Base-by-base conservation (phyloP, 192 early-diverging fungal species). In the Umbelopsis isabellina region DNA sequence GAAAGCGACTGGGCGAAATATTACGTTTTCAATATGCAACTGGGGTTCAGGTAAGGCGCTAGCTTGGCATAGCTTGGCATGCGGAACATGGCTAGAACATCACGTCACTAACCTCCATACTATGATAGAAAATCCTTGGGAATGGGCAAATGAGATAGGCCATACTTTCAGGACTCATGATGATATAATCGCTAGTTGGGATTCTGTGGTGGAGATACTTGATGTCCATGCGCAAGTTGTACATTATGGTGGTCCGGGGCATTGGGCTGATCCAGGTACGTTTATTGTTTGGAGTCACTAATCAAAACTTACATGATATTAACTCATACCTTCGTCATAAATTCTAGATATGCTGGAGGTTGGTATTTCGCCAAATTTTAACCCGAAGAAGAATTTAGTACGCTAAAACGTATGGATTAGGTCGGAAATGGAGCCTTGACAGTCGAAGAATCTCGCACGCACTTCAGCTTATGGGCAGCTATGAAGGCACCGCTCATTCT, bases 401-500 rank as follows among this genome's bases (percentile, higher is more conserved):
- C 18, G 25, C 21, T 27, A 16, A 16, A 11, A 22, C 50, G 20
- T 22, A 22, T 5, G 2, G 11, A 18, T n/a, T 27, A 67, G 48
- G 66, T 67, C n/a, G 66, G 66, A 33, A 58, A 80, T 46, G 75
- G 65, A 13, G 79, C 73, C 0, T 33, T 80, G 48, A 76, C 75
- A 0, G 45, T 80, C 18, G 68, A 80, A 25, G 79, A 80, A 27
- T 75, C 75, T 41, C 74, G 77, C 20, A 79, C 84, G 7, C 87
- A 88, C 65, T 88, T 87, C 66, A 68, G 52, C 11, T 49, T 86
- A 8, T 90, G 88, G 88, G 70, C 83, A 9, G 83, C 83, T 18
- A 77, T 88, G 74, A 88, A 87, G 50, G 65, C 80, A 13, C 88
- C 88, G 0, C 68, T 90, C 25, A 80, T 90, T 65, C 78, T 90